These are phyloP conservation scores for Lepidium aucheri DNA, from an alignment of 345 rosid species.

Conservation along the genomic window DNA sequence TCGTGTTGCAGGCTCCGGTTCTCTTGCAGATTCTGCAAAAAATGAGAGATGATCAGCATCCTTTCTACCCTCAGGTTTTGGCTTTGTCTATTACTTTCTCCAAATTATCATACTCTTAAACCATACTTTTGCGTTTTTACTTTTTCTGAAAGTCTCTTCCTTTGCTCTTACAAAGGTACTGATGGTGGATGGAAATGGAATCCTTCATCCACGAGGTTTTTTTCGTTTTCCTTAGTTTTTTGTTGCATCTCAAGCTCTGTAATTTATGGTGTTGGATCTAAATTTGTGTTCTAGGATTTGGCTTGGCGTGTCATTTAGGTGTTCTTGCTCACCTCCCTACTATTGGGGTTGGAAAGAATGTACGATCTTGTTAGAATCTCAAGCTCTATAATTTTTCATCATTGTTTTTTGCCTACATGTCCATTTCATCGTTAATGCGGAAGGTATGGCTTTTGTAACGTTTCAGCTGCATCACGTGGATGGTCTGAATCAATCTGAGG, in stretches of 20 bases:
- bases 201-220: conserved; percentile 90
- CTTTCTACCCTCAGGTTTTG: conserved; percentile 69
- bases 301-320: conserved; percentile 84
- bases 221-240: not conserved
- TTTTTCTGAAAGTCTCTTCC: not conserved
- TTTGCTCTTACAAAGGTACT: conserved; percentile 48
- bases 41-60: conserved; percentile 40
- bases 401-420: not conserved
- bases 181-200: conserved; percentile 88
- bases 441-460: conserved; percentile 4
- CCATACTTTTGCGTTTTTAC: not conserved
- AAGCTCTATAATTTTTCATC: not conserved
- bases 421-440: not conserved
- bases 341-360: conserved; percentile 80
- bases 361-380: conserved; percentile 20
- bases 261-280: not conserved
- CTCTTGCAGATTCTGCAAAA: conserved; percentile 54
- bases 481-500: conserved; percentile 59
- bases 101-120: not conserved
- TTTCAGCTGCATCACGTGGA: conserved; percentile 81
- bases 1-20: conserved; percentile 56
- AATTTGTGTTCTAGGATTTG: conserved; percentile 52
- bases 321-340: conserved; percentile 74
- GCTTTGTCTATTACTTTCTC: not conserved
- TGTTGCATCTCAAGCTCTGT: not conserved